Base-by-base conservation (phyloP, 805 yeast species). In the Schizosaccharomyces cryophilus region DNA sequence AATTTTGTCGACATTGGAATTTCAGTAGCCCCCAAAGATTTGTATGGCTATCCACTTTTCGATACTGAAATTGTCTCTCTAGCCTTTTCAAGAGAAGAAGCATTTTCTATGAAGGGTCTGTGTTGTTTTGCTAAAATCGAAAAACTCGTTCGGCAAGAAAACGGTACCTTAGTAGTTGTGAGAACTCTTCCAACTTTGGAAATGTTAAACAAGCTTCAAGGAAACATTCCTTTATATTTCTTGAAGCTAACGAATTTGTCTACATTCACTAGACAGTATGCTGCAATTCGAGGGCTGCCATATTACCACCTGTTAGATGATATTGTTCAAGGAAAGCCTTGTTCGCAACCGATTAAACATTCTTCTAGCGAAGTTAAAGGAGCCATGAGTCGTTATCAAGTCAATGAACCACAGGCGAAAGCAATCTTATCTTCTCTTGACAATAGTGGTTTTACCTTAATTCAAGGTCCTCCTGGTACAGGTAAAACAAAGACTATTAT, bases 401-500 rank as follows among this genome's bases (percentile, higher is more conserved):
- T 89, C 45, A 93, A 94, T 71, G 76, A 78, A 31, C 90, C 98
- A 0, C 99, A 93, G 71, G 97, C 97, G 0, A 76, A 73, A 38
- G 98, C 98, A 0, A 86, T 93, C 62, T 75, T 83, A 13, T 86
- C 87, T 1, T 78, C 95, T 0, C 79, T 81, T 38, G 70, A 75
- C 29, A 74, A 78, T 7, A 75, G 75, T 1, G 99, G 98, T 0
- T 87, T 93, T 68, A 83, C 94, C 0, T 75, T 93, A 61, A 89
- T 93, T 70, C 98, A 93, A 72, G 99, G 74, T 62, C 99, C 99
- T 0, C 99, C 99, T 0, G 99, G 99, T 71, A 90, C 63, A 0
- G 99, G 99, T 74, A 93, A 93, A 70, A 94, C 99, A 0, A 94
- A 90, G 69, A 93, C 99, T 0, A 93, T 94, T 72, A 70, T 93